Evolutionary conservation across 371 early-diverging fungal genomes (phyloP), one percentile per base, ranked within the genome.

Genomic region (Mortierella sp.): DNA sequence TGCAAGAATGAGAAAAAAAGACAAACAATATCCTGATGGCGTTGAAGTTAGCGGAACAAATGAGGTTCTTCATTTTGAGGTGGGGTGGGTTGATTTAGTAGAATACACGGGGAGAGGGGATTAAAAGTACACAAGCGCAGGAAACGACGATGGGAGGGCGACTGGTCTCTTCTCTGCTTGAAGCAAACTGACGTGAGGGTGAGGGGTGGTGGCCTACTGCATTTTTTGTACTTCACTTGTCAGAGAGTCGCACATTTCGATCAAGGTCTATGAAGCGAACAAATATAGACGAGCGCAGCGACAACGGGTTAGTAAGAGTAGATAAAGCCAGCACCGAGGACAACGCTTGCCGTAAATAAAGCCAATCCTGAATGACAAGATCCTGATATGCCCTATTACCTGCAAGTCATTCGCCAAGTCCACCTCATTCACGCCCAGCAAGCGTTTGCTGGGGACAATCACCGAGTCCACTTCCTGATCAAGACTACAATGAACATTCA

Each of bases 221-320:
- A 21, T 8, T 1, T 38, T 42, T 24, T 10, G 24, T 42, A 38
- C 68, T 11, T 68, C 68, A 9, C 48, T 76, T 24, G 72, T 77
- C 44, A 86, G 78, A 11, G 87, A 72, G 16, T 77, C 58, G 73
- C 87, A 80, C 28, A 79, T 57, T 16, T 28, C 34, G 21, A 86
- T 78, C 58, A 86, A 47, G 26, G 78, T 60, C 87, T 86, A 78
- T 19, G 34, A 2, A 7, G 7, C 21, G 7, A 19, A 52, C 14
- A 44, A 21, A 26, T 70, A n/a, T 14, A 21, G 38, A 70, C 45
- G 4, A 24, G 42, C 42, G 42, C 42, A 5, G 42, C 42, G 58
- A 75, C 24, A 77, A 8, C 16, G n/a, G 42, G 26, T 26, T 44
- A 63, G 24, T 16, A 28, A 52, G n/a, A 31, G 50, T 34, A 21